These are phyloP conservation scores for Trichoderma guizhouense DNA, from an alignment of 2,329 filamentous ascomycete species.

Conservation along the genomic window DNA sequence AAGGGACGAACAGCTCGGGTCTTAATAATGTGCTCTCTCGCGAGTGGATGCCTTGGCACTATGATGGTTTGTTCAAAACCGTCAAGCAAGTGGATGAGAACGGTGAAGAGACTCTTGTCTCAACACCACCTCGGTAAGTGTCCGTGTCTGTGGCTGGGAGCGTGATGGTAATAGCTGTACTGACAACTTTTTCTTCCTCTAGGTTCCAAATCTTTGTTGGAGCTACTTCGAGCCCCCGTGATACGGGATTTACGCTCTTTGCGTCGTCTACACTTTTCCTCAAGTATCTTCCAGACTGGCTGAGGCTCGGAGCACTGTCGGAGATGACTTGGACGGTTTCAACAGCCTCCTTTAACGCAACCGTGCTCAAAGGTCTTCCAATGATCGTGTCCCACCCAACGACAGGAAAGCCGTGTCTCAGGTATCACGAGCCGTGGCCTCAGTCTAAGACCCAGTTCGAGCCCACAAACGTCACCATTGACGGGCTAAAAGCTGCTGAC, in stretches of 20 bases:
- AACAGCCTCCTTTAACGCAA: conserved; percentile 46
- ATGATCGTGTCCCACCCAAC: conserved; percentile 45
- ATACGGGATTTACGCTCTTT: conserved; percentile 54
- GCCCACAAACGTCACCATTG: conserved; percentile 43
- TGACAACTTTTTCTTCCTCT: background rate
- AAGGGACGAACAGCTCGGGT: conserved; percentile 39
- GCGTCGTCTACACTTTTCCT: conserved; percentile 50
- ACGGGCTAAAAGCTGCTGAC: conserved; percentile 32
- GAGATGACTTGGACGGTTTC: conserved; percentile 47
- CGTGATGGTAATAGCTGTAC: background rate
- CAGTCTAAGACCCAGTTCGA: conserved; percentile 50
- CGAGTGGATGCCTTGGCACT: conserved; percentile 57
- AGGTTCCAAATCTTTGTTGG: conserved; percentile 53
- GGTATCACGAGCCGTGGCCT: conserved; percentile 55
- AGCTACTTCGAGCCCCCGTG: conserved; percentile 43
- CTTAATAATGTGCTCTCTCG: conserved; percentile 52
- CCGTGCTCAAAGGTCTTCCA: conserved; percentile 41
- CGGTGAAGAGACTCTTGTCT: conserved; percentile 40
- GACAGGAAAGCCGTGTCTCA: conserved; percentile 46
- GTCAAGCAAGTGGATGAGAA: conserved; percentile 37
- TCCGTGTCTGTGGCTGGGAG: background rate
- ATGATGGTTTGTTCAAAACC: conserved; percentile 55
- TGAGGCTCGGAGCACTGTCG: conserved; percentile 36
- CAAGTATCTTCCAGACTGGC: conserved; percentile 40
- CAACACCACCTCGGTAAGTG: conserved; percentile 42